Evolutionary conservation across 169 alveolate genomes (phyloP).

Genomic region (Cryptosporidium canis): DNA sequence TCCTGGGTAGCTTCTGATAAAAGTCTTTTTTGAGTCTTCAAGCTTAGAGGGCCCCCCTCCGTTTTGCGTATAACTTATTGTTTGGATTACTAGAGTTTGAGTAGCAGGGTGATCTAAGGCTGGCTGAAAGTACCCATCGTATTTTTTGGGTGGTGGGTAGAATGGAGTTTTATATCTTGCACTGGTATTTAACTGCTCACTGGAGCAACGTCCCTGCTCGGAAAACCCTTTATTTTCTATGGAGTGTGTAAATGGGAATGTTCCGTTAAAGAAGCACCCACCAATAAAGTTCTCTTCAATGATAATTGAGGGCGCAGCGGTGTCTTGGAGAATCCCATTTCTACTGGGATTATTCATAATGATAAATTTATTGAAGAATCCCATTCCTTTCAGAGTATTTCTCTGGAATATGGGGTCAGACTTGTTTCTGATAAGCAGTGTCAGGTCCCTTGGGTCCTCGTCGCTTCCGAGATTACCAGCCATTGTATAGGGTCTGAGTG

Average conservation of each 20-base stretch:
- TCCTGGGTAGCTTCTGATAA: constrained; percentile 56
- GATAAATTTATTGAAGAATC: constrained; percentile 50
- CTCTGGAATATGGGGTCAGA: constrained; percentile 38
- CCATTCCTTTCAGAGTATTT: constrained; percentile 37
- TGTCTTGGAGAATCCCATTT: constrained; percentile 17
- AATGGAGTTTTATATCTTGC: constrained; percentile 21
- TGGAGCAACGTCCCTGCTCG: constrained; percentile 41
- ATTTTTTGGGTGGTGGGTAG: constrained; percentile 65
- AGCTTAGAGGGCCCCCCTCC: background rate
- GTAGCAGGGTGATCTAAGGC: constrained; percentile 47
- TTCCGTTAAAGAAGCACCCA: constrained; percentile 65
- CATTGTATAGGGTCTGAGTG: constrained; percentile 40
- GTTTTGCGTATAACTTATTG: constrained; percentile 18
- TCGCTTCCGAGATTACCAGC: background rate
- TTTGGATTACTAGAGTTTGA: background rate
- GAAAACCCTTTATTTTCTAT: constrained; percentile 35
- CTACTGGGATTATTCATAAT: constrained; percentile 38
- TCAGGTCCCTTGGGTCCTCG: constrained; percentile 3
- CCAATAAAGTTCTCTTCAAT: constrained; percentile 65
- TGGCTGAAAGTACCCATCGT: constrained; percentile 54
- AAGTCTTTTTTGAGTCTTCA: constrained; percentile 32
- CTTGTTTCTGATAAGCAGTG: constrained; percentile 16
- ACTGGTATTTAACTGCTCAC: constrained; percentile 27
- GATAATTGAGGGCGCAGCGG: constrained; percentile 22
- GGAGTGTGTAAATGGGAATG: constrained; percentile 61